phyloP scores from a whole-genome alignment of 192 early-diverging fungal species.

The Haplosporangium gracile region DNA sequence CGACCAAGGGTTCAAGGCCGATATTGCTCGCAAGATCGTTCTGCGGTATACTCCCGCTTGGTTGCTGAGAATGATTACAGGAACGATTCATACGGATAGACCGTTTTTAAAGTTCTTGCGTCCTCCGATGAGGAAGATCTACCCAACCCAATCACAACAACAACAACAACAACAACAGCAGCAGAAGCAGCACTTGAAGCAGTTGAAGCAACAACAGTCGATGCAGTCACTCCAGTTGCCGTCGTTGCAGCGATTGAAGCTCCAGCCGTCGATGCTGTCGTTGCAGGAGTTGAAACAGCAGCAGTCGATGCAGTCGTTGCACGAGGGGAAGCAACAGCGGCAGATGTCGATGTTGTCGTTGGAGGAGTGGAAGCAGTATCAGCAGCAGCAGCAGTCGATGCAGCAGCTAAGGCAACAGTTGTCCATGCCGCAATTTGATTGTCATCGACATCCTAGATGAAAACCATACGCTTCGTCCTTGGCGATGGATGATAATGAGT shows the following conservation, averaged over 20 bases:
- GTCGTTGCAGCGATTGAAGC: background rate
- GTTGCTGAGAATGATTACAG: constrained; percentile 48
- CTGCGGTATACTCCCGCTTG: constrained; percentile 42
- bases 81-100: constrained; percentile 18
- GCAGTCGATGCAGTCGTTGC: no score
- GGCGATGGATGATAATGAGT: no score
- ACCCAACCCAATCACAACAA: background rate
- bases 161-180: background rate
- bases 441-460: no score
- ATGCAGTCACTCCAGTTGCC: background rate
- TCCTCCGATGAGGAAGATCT: background rate
- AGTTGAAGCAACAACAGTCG: background rate
- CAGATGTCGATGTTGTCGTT: no score
- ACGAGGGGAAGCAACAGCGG: no score
- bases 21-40: constrained; percentile 46
- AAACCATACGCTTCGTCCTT: no score
- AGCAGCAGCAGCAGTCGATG: no score
- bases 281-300: background rate
- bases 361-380: no score
- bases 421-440: no score
- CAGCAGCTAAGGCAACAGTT: no score
- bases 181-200: background rate
- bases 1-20: constrained; percentile 52
- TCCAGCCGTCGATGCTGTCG: background rate
- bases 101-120: constrained; percentile 26